Evolutionary conservation across 148 eudicot species (phyloP).

Genomic region (Hydrangea macrophylla): DNA sequence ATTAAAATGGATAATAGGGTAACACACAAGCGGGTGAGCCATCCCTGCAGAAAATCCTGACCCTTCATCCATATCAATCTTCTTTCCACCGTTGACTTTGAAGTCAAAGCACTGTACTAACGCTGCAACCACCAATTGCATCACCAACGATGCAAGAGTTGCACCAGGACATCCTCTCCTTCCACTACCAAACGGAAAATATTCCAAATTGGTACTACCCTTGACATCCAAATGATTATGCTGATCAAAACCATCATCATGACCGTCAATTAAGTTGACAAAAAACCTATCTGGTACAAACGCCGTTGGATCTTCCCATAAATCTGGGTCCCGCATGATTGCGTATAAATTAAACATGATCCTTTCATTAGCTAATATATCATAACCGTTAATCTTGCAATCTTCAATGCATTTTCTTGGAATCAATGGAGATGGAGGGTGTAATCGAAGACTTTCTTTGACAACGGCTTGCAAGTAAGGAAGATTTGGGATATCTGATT

Average conservation of each 20-base stretch:
- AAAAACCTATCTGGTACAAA: constrained; percentile 37
- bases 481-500: constrained; percentile 39
- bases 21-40: constrained; percentile 19
- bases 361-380: constrained; percentile 15
- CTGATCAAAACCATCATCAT: too few relatives aligned
- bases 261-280: background rate
- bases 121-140: background rate
- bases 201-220: constrained; percentile 8
- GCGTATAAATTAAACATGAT: constrained; percentile 25
- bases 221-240: constrained; percentile 2
- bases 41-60: constrained; percentile 7
- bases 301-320: constrained; percentile 31
- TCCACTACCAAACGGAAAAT: constrained; percentile 29
- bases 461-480: constrained; percentile 36
- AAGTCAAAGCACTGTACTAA: constrained; percentile 28
- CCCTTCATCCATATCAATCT: constrained; percentile 24
- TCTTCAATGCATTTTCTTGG: constrained; percentile 21
- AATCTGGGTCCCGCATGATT: constrained; percentile 30
- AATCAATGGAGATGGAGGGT: constrained; percentile 29
- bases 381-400: constrained; percentile 30
- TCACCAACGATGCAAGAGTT: constrained; percentile 11
- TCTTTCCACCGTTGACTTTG: constrained; percentile 10
- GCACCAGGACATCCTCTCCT: constrained; percentile 24
- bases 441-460: constrained; percentile 38
- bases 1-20: constrained; percentile 10